phyloP scores from a whole-genome alignment of 202 grass and related monocot species.

The Musa balbisiana region DNA sequence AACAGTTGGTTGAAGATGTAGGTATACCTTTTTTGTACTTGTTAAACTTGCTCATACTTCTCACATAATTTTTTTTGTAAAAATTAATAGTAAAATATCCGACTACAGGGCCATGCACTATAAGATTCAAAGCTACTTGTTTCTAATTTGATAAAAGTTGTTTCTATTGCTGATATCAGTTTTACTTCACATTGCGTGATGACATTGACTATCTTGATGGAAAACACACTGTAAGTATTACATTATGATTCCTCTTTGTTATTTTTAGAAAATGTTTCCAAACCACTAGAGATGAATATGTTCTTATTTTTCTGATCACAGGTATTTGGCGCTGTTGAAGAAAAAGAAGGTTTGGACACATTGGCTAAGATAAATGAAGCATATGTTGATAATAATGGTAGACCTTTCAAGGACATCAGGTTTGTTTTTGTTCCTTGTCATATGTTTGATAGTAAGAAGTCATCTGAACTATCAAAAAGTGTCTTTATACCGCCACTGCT shows the following conservation, averaged over 20 bases:
- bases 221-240: conserved; percentile 76
- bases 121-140: neutral
- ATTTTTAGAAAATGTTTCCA: conserved; percentile 6
- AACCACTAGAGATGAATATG: conserved; percentile 6
- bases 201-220: conserved; percentile 94
- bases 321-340: conserved; percentile 82
- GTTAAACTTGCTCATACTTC: neutral
- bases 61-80: too few relatives aligned
- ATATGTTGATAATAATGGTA: conserved; percentile 78
- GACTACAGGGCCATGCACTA: neutral
- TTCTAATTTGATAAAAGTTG: neutral
- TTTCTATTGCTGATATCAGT: conserved; percentile 27
- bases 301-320: conserved; percentile 6
- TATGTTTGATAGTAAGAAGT: neutral
- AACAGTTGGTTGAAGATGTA: neutral
- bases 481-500: neutral
- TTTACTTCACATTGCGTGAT: conserved; percentile 85
- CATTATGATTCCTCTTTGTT: conserved; percentile 10
- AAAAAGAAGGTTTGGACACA: conserved; percentile 74
- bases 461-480: neutral
- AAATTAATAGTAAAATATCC: too few relatives aligned
- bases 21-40: neutral
- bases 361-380: conserved; percentile 94
- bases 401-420: conserved; percentile 96
- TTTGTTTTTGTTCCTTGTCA: conserved; percentile 2